Conservation (phyloP, 805 yeast genomes). For the Clavispora asparagi region DNA sequence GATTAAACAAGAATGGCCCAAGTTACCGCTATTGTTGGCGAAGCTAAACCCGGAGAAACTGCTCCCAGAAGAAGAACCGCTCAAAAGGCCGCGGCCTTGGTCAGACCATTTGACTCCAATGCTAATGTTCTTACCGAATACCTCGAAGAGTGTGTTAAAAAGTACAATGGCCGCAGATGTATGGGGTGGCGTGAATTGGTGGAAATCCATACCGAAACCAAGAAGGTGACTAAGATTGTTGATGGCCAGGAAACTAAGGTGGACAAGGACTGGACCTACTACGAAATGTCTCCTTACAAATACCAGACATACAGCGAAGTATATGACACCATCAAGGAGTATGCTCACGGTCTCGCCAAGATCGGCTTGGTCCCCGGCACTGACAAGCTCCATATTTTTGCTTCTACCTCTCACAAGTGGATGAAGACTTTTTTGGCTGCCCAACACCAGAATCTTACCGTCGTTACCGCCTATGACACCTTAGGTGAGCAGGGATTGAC, state of each 20-base stretch:
- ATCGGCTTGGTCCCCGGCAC: constrained; percentile 65
- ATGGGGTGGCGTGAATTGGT: constrained; percentile 77
- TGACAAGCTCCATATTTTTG: constrained; percentile 72
- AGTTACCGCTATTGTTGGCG: constrained; percentile 58
- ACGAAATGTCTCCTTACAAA: constrained; percentile 70
- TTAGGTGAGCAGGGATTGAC: constrained; percentile 84
- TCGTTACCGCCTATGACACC: constrained; percentile 95
- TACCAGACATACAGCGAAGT: constrained; percentile 61
- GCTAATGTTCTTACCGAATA: constrained; percentile 69
- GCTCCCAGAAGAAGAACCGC: constrained; percentile 71
- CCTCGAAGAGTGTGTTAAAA: constrained; percentile 54
- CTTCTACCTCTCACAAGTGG: constrained; percentile 86
- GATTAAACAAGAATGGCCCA: constrained; percentile 14
- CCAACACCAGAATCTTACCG: constrained; percentile 72
- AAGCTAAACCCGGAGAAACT: constrained; percentile 70
- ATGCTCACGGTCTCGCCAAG: constrained; percentile 72
- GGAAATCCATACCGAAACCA: constrained; percentile 72
- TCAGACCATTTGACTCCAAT: constrained; percentile 58
- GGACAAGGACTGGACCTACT: constrained; percentile 85
- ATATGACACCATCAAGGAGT: constrained; percentile 39
- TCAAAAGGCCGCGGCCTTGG: constrained; percentile 45
- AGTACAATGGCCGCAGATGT: constrained; percentile 48
- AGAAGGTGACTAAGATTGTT: constrained; percentile 65
- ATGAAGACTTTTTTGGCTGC: constrained; percentile 81
- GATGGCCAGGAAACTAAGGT: constrained; percentile 70